A percentile compares a stretch with the other conserved stretches of the same genome.
phyloP scores from a whole-genome alignment of 495 filamentous ascomycete genomes.

The Bombardia bombarda region DNA sequence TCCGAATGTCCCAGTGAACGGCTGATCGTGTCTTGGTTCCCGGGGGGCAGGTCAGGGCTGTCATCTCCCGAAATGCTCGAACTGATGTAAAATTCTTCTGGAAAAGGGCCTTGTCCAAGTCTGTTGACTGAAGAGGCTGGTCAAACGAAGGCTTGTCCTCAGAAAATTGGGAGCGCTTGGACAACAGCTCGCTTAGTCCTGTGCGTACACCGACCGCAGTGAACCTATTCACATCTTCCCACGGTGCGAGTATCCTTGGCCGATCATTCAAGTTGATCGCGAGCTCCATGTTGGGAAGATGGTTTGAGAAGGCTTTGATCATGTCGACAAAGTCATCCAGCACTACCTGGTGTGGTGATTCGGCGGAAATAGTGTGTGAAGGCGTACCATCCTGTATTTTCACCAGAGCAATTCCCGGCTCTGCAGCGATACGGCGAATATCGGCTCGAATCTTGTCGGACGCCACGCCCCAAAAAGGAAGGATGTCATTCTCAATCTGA shows the following conservation, averaged over 20 bases:
- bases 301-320: slow-evolving; percentile 58
- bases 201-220: slow-evolving; percentile 26
- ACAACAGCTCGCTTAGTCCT: slow-evolving; percentile 28
- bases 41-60: slow-evolving; percentile 47
- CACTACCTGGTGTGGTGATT: slow-evolving; percentile 41
- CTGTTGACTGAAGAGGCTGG: not conserved
- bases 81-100: slow-evolving; percentile 17
- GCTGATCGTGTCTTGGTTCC: slow-evolving; percentile 49
- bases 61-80: slow-evolving; percentile 44
- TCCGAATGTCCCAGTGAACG: slow-evolving; percentile 41
- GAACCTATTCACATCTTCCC: slow-evolving; percentile 43
- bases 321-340: slow-evolving; percentile 57
- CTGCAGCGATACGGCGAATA: slow-evolving; percentile 24
- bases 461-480: slow-evolving; percentile 64
- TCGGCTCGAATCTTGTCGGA: slow-evolving; percentile 51
- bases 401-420: slow-evolving; percentile 29
- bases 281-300: slow-evolving; percentile 73
- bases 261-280: slow-evolving; percentile 74
- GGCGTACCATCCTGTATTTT: slow-evolving; percentile 44
- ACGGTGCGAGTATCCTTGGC: slow-evolving; percentile 66
- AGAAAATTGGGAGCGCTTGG: not conserved
- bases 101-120: not conserved
- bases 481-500: slow-evolving; percentile 59
- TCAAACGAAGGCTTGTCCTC: slow-evolving; percentile 1
- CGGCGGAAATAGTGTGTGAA: slow-evolving; percentile 32